These are phyloP conservation scores for Ailanthus altissimus DNA, from an alignment of 345 rosid genomes.

Conservation along the genomic window DNA sequence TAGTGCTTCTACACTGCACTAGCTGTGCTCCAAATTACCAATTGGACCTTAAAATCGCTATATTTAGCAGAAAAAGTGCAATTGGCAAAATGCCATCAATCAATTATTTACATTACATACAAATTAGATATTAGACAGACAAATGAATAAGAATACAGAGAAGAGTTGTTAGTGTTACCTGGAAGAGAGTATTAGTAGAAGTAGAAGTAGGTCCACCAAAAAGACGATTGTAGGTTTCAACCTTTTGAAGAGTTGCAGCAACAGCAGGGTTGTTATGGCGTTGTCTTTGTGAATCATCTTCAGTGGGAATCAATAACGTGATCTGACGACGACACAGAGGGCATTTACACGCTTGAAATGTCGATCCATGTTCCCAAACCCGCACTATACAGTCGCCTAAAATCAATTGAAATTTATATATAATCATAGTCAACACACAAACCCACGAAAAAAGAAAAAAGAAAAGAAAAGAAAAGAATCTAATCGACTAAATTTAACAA, in stretches of 20 bases:
- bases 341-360: slow-evolving; percentile 75
- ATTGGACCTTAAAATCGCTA: too few relatives aligned
- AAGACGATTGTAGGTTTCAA: slow-evolving; percentile 71
- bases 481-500: too few relatives aligned
- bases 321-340: slow-evolving; percentile 89
- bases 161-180: slow-evolving; percentile 62
- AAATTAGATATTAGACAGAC: too few relatives aligned
- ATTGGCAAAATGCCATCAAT: too few relatives aligned
- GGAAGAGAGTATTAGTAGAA: slow-evolving; percentile 55
- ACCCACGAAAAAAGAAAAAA: background rate
- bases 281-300: slow-evolving; percentile 52
- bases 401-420: background rate
- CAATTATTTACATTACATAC: too few relatives aligned
- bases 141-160: too few relatives aligned
- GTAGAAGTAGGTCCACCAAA: slow-evolving; percentile 61
- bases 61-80: too few relatives aligned
- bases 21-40: too few relatives aligned
- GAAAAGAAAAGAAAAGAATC: background rate
- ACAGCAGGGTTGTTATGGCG: slow-evolving; percentile 45
- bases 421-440: too few relatives aligned
- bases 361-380: slow-evolving; percentile 79
- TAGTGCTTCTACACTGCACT: too few relatives aligned
- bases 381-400: slow-evolving; percentile 81
- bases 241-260: slow-evolving; percentile 48
- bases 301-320: slow-evolving; percentile 72